Percentiles rank a stretch among this genome's conserved stretches.
These are phyloP conservation scores for Ceratobasidium sp. DNA, from an alignment of 1,284 basidiomycete species.

Conservation along the genomic window DNA sequence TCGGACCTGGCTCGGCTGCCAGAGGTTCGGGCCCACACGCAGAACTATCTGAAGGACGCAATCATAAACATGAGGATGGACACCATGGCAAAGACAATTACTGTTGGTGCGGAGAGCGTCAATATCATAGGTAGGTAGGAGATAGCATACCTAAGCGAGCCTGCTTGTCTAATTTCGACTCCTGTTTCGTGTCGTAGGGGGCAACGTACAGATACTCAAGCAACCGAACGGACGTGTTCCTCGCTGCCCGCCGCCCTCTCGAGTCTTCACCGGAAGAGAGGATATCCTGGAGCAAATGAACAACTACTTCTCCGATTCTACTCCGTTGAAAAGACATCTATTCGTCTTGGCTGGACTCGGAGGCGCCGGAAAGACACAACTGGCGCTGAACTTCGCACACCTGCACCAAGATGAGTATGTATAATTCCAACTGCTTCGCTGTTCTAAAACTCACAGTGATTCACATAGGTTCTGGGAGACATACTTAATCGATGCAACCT, in stretches of 20 bases:
- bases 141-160: not conserved
- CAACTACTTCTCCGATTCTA: not conserved
- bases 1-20: constrained; percentile 1
- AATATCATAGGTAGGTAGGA: constrained; percentile 14
- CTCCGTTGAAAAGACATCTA: not conserved
- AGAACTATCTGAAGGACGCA: constrained; percentile 1
- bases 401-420: not conserved
- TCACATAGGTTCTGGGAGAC: constrained; percentile 11
- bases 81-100: not conserved
- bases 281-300: not conserved
- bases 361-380: constrained; percentile 38
- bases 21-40: constrained; percentile 12
- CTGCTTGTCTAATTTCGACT: not conserved
- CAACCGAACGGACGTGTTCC: not conserved
- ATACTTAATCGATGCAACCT: constrained; percentile 30
- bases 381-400: not conserved
- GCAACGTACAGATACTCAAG: not conserved
- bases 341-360: constrained; percentile 33
- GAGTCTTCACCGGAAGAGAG: not conserved
- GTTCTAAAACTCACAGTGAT: not conserved
- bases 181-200: not conserved
- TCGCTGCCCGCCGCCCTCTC: not conserved
- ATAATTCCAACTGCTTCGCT: too few species aligned
- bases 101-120: not conserved
- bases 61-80: not conserved